phyloP scores from a whole-genome alignment of 257 asterid species.

The Capsicum chinense region DNA sequence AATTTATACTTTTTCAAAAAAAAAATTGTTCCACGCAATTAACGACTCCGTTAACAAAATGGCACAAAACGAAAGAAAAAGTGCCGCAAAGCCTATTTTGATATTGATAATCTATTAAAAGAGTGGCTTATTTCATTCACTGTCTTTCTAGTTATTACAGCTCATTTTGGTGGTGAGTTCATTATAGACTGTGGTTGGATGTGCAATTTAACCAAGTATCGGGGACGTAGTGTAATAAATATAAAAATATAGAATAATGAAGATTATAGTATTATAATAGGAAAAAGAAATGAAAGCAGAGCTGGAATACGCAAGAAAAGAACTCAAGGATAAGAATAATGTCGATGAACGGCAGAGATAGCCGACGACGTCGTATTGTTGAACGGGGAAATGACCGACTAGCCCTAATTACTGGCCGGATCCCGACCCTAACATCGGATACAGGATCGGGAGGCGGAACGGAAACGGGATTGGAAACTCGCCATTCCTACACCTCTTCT shows the following conservation, averaged over 20 bases:
- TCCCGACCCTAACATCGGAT: constrained; percentile 60
- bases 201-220: no score
- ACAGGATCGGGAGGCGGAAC: constrained; percentile 27
- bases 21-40: no score
- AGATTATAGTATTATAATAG: background rate
- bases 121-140: no score
- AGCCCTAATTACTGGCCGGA: constrained; percentile 85
- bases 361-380: constrained; percentile 82
- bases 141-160: no score
- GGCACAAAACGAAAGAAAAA: no score
- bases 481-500: constrained; percentile 44
- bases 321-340: constrained; percentile 11
- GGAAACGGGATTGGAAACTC: constrained; percentile 27
- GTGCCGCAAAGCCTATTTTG: no score
- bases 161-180: no score
- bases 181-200: background rate
- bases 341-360: constrained; percentile 53
- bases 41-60: no score
- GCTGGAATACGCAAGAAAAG: background rate
- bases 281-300: background rate
- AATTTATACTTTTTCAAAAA: no score
- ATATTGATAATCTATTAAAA: no score
- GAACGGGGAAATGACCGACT: constrained; percentile 82
- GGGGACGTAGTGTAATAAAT: background rate
- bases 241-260: background rate